These are phyloP conservation scores for Eucalyptus erythrocorys DNA, from an alignment of 345 rosid species.

Conservation along the genomic window DNA sequence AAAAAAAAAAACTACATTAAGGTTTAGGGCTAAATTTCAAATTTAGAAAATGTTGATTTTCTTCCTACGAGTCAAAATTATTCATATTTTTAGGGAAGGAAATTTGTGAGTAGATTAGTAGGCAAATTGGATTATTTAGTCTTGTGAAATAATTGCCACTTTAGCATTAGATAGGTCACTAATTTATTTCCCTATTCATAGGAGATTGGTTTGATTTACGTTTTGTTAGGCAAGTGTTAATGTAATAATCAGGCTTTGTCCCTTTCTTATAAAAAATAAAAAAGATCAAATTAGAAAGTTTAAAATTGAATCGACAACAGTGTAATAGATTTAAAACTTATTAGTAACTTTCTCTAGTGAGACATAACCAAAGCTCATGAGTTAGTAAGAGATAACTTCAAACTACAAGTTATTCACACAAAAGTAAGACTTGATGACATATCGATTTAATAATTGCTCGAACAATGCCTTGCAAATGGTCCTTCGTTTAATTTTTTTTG, in stretches of 20 bases:
- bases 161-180: background rate
- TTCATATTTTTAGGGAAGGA: background rate
- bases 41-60: background rate
- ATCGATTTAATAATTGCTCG: no score
- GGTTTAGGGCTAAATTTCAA: background rate
- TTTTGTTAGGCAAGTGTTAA: background rate
- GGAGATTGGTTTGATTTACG: background rate
- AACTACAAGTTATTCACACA: no score
- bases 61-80: background rate
- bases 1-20: background rate
- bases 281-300: no score
- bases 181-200: background rate
- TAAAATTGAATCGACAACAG: rapidly evolving
- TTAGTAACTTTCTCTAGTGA: background rate
- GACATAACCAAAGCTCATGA: background rate
- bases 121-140: background rate
- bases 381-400: no score
- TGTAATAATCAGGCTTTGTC: background rate
- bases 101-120: rapidly evolving
- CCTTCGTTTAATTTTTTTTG: no score
- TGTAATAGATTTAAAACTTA: no score
- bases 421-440: no score
- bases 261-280: no score
- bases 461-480: no score
- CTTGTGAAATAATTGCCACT: background rate